Percentiles rank a stretch among this genome's conserved stretches.
These are phyloP conservation scores for Aurinia saxatilis DNA, from an alignment of 345 rosid species.

Conservation along the genomic window DNA sequence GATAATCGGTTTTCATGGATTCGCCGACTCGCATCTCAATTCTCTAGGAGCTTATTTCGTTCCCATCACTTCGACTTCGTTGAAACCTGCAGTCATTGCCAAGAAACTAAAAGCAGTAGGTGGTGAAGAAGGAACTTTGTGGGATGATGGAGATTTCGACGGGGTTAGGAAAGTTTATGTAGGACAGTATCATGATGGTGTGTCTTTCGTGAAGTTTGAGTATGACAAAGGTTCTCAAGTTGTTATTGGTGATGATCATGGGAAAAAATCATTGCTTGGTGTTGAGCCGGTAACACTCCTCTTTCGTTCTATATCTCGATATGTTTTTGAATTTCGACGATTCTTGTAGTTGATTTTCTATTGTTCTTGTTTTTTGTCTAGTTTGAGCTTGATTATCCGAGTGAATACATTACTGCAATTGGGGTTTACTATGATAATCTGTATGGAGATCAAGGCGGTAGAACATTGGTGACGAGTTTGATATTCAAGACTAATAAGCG, in stretches of 20 bases:
- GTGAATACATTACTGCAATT: background rate
- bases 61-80: background rate
- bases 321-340: background rate
- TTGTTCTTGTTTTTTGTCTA: background rate
- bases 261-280: background rate
- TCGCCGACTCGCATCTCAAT: background rate
- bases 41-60: conserved; percentile 25
- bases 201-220: background rate
- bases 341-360: background rate
- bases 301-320: background rate
- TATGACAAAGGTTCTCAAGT: conserved; percentile 6
- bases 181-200: background rate
- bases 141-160: conserved; percentile 8
- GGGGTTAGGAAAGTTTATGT: background rate
- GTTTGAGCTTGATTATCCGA: background rate
- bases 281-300: background rate
- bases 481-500: conserved; percentile 9
- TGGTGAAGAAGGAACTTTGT: background rate
- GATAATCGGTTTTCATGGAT: conserved; percentile 26
- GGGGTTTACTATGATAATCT: background rate
- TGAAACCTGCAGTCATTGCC: background rate
- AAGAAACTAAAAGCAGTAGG: background rate
- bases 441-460: background rate
- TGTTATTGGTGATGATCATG: background rate
- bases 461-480: background rate